Percentiles rank a stretch among this genome's conserved stretches.
Evolutionary conservation across 495 filamentous ascomycete species (phyloP).

Genomic region (Hypoxylon perforatum): DNA sequence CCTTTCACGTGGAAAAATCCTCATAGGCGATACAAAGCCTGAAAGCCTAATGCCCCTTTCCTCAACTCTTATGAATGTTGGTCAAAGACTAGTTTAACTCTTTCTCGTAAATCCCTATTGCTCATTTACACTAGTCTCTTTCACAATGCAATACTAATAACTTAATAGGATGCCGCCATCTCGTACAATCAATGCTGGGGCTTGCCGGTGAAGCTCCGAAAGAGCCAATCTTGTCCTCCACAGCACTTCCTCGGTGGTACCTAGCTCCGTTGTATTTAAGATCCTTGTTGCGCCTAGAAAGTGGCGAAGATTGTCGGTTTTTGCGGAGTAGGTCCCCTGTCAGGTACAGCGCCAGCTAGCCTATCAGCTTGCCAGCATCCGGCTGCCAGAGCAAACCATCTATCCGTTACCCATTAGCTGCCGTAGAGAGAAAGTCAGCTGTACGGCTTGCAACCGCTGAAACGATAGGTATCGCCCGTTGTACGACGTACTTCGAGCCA

Average conservation of each 20-base stretch:
- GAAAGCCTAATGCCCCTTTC: too few relatives aligned
- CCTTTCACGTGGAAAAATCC: too few relatives aligned
- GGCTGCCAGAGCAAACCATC: constrained; percentile 22
- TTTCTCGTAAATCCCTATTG: background rate
- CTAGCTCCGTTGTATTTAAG: constrained; percentile 28
- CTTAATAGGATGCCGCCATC: constrained; percentile 28
- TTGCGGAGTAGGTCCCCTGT: constrained; percentile 39
- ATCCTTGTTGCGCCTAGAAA: constrained; percentile 28
- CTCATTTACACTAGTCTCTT: background rate
- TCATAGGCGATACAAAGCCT: too few relatives aligned
- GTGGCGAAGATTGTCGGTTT: constrained; percentile 37
- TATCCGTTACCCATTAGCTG: constrained; percentile 24
- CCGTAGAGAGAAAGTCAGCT: background rate
- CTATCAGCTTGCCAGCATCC: constrained; percentile 13
- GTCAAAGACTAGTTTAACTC: background rate
- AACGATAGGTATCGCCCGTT: constrained; percentile 23
- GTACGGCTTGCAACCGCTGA: constrained; percentile 13
- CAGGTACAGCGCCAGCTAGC: background rate
- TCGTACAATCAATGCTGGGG: constrained; percentile 36
- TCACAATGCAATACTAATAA: constrained; percentile 10
- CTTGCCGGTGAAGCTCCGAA: constrained; percentile 24
- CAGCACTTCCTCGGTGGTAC: constrained; percentile 37
- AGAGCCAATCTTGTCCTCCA: constrained; percentile 41
- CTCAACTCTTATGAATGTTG: background rate
- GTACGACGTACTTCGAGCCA: constrained; percentile 17